These are phyloP conservation scores for Aureobasidium sp. DNA, from an alignment of 2,329 filamentous ascomycete genomes.

Conservation along the genomic window DNA sequence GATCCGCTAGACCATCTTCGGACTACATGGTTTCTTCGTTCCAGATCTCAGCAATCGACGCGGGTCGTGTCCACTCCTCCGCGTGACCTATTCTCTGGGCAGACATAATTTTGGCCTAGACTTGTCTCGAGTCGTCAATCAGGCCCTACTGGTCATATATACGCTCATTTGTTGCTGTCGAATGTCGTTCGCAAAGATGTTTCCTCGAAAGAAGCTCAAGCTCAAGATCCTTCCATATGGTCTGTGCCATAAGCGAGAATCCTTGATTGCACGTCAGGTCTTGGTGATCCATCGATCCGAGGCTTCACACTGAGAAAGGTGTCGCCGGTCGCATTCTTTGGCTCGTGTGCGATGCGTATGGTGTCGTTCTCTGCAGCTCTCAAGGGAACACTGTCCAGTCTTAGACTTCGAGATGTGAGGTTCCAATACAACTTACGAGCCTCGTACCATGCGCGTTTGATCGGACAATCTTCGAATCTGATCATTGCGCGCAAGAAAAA, in stretches of 20 bases:
- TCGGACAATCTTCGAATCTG: not conserved
- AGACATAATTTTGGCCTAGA: not conserved
- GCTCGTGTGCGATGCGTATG: too few relatives aligned
- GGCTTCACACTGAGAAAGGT: not conserved
- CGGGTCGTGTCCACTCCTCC: not conserved
- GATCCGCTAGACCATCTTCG: not conserved
- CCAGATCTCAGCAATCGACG: not conserved
- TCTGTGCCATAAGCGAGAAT: constrained; percentile 4
- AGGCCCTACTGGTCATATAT: not conserved
- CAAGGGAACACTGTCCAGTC: not conserved
- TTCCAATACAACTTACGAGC: not conserved
- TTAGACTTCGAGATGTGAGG: not conserved
- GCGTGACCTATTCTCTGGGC: not conserved
- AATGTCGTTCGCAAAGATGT: not conserved
- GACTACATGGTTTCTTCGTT: not conserved
- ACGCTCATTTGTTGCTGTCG: not conserved
- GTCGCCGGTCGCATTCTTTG: not conserved
- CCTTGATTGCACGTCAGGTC: constrained; percentile 10
- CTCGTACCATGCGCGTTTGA: not conserved
- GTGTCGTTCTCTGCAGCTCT: not conserved
- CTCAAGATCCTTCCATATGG: constrained; percentile 1
- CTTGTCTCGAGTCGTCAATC: not conserved
- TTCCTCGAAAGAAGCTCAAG: constrained; percentile 3
- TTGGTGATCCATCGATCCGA: not conserved
- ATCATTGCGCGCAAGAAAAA: not conserved